Base-by-base conservation (phyloP, 768 basidiomycete genomes). In the Hericium coralloides region DNA sequence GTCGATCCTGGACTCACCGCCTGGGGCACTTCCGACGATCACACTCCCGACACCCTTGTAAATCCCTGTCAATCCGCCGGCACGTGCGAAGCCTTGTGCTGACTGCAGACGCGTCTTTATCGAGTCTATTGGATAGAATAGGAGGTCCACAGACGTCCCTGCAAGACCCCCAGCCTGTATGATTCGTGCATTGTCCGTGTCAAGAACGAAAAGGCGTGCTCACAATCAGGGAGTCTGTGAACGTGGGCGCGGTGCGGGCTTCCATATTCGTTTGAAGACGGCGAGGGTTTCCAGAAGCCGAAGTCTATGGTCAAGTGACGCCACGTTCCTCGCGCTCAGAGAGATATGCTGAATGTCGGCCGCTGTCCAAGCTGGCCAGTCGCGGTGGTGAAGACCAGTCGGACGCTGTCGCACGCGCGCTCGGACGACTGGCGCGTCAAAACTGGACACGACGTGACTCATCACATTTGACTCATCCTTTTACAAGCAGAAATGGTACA, bases 41-140 rank as follows among this genome's bases (percentile, higher is more conserved):
- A 98, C 94, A 67, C 93, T 95, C 25, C 94, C 95, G 4, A 99
- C 74, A 8, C 95, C 95, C 63, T 89, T 87, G 73, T 99, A 99
- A 6, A 98, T 80, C 9, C 92, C 94, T 52, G 72, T 81, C 70
- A 98, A 90, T 0, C 94, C 97, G 15, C 95, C 95, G 2, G 92
- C 85, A 26, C 75, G 73, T 48, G 81, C 68, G 69, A 99, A 98
- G 17, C 95, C 97, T 65, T 90, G 85, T 2, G 83, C 69, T 6
- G 93, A 88, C 65, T 99, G 95, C 37, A 97, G 78, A 50, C 95
- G 86, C 39, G 97, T 98, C 73, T 99, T 99, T 68, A 98, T 72
- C 0, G 95, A 97, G 73, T 99, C 95, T 57, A 99, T 84, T 1
- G 95, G 95, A 70, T 93, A 99, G 75, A 99, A 95, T 20, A 97